Evolutionary conservation across 83 land plant species (phyloP).

Genomic region (Larix sibirica): DNA sequence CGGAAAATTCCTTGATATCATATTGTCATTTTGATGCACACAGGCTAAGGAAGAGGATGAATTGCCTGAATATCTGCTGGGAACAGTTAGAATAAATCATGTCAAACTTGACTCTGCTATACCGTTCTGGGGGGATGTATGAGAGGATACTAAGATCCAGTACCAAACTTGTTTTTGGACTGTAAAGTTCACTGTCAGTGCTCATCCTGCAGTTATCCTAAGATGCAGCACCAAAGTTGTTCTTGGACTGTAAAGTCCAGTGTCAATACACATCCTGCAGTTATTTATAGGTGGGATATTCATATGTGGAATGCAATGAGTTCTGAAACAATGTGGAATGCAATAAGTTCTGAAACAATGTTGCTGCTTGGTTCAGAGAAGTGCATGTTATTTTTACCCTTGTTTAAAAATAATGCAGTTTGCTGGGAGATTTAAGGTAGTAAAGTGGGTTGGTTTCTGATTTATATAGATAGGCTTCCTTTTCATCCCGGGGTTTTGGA

Average conservation of each 20-base stretch:
- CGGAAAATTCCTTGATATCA: background rate
- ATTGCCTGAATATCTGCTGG: conserved; percentile 90
- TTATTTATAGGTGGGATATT: background rate
- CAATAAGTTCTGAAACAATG: background rate
- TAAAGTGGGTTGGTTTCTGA: background rate
- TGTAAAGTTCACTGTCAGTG: background rate
- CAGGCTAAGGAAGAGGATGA: conserved; percentile 85
- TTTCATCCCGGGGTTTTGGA: background rate
- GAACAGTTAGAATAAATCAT: conserved; percentile 78
- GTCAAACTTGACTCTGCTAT: conserved; percentile 67
- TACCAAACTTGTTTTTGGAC: background rate
- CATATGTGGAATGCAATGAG: no score
- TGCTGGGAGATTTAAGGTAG: background rate
- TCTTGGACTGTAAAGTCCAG: background rate
- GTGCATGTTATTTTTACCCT: background rate
- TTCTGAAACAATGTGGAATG: background rate
- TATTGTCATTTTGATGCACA: conserved; percentile 1
- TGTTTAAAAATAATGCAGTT: background rate
- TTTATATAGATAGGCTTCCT: background rate
- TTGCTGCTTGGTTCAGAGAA: background rate
- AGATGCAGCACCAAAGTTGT: background rate
- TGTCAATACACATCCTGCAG: background rate
- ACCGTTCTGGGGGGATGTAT: conserved; percentile 20
- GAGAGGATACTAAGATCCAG: background rate
- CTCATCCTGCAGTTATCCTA: background rate